Evolutionary conservation across 805 yeast genomes (phyloP).

Genomic region (Schwanniomyces polymorphus): DNA sequence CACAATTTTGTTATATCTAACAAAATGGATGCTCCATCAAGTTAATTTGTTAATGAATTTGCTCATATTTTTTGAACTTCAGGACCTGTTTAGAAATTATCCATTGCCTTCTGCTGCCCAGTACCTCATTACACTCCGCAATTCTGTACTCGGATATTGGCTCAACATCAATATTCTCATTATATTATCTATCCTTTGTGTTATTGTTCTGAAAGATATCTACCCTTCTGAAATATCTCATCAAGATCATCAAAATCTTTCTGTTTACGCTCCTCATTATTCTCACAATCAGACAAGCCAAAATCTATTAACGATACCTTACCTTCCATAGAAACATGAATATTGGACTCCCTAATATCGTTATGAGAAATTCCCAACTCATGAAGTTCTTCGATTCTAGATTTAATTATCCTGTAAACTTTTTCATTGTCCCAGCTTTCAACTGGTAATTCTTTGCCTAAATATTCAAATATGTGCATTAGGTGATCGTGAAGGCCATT

Average conservation of each 20-base stretch:
- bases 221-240: too few relatives aligned
- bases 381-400: slow-evolving; percentile 5
- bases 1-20: too few relatives aligned
- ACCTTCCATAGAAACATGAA: too few relatives aligned
- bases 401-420: slow-evolving; percentile 2
- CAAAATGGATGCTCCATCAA: too few relatives aligned
- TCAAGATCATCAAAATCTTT: too few relatives aligned
- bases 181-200: not conserved
- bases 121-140: too few relatives aligned
- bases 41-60: too few relatives aligned
- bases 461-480: slow-evolving; percentile 6
- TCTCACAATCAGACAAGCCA: slow-evolving; percentile 3
- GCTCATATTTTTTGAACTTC: too few relatives aligned
- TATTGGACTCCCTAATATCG: slow-evolving; percentile 3
- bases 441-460: slow-evolving; percentile 1
- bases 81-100: too few relatives aligned
- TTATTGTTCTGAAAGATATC: not conserved
- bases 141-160: too few relatives aligned
- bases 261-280: slow-evolving; percentile 1
- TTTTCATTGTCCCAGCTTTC: slow-evolving; percentile 1
- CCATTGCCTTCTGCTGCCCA: too few relatives aligned
- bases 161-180: too few relatives aligned
- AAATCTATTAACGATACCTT: slow-evolving; percentile 3
- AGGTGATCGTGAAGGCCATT: slow-evolving; percentile 3
- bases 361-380: slow-evolving; percentile 3